Conservation (phyloP, 1,139 yeast species). For the Saccharomycopsis phalli region DNA sequence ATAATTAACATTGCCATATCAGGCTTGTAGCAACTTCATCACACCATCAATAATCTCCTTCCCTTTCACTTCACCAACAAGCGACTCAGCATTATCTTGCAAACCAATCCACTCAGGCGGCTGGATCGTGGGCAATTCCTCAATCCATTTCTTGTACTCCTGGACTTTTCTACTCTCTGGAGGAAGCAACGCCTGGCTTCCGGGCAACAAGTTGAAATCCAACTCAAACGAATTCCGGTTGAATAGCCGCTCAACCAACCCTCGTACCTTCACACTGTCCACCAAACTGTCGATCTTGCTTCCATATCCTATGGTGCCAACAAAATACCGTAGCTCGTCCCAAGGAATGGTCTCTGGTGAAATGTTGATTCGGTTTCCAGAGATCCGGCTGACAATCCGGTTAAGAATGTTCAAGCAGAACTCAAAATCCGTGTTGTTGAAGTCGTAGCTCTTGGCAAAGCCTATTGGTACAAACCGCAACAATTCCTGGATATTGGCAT, state of each 20-base stretch:
- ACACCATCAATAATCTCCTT: slow-evolving; percentile 11
- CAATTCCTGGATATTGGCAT: slow-evolving; percentile 52
- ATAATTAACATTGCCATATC: too few relatives aligned
- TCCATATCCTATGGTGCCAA: slow-evolving; percentile 59
- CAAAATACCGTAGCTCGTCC: slow-evolving; percentile 40
- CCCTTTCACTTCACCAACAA: slow-evolving; percentile 25
- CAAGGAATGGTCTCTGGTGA: slow-evolving; percentile 49
- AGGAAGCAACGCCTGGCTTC: slow-evolving; percentile 27
- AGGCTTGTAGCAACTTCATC: background rate
- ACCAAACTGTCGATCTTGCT: slow-evolving; percentile 50
- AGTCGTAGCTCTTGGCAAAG: slow-evolving; percentile 52
- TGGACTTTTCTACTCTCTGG: slow-evolving; percentile 42
- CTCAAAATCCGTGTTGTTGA: slow-evolving; percentile 67
- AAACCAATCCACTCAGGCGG: slow-evolving; percentile 62
- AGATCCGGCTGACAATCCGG: slow-evolving; percentile 29
- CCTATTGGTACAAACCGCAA: slow-evolving; percentile 55
- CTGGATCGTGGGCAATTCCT: slow-evolving; percentile 44
- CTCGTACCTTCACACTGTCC: slow-evolving; percentile 33
- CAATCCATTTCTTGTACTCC: slow-evolving; percentile 44
- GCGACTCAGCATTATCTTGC: slow-evolving; percentile 34
- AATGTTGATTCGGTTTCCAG: slow-evolving; percentile 31
- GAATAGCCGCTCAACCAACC: slow-evolving; percentile 29
- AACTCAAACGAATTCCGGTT: slow-evolving; percentile 30
- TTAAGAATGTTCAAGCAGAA: slow-evolving; percentile 41
- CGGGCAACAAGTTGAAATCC: slow-evolving; percentile 30